These are phyloP conservation scores for Aspergillus candidus DNA, from an alignment of 2,329 filamentous ascomycete genomes.

Conservation along the genomic window DNA sequence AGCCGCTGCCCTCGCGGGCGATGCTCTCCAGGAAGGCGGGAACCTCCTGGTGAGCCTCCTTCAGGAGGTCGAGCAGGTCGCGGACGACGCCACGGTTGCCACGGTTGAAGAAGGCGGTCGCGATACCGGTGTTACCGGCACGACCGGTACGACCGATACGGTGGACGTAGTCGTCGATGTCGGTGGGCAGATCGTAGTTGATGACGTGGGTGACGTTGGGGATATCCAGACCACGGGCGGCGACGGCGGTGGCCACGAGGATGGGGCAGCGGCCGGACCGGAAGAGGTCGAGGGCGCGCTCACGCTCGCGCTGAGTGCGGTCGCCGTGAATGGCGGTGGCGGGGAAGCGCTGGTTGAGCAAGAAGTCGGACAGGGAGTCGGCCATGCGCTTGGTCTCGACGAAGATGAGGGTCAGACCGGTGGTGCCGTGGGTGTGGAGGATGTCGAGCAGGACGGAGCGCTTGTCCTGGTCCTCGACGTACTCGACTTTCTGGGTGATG, in stretches of 20 bases:
- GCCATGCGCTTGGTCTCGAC: slow-evolving; percentile 99
- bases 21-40: slow-evolving; percentile 94
- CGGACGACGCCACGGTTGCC: slow-evolving; percentile 97
- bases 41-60: slow-evolving; percentile 97
- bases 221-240: slow-evolving; percentile 85
- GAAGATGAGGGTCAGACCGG: slow-evolving; percentile 89
- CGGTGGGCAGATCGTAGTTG: slow-evolving; percentile 98
- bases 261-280: slow-evolving; percentile 92
- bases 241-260: slow-evolving; percentile 92
- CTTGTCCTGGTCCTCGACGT: slow-evolving; percentile 95
- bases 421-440: slow-evolving; percentile 79
- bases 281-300: slow-evolving; percentile 96
- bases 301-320: slow-evolving; percentile 96
- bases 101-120: slow-evolving; percentile 99
- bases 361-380: slow-evolving; percentile 92
- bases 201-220: slow-evolving; percentile 95
- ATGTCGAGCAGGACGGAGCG: slow-evolving; percentile 96
- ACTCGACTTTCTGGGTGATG: slow-evolving; percentile 98
- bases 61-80: slow-evolving; percentile 92
- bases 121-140: slow-evolving; percentile 97
- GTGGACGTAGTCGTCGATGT: slow-evolving; percentile 98
- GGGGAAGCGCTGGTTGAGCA: slow-evolving; percentile 97
- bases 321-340: slow-evolving; percentile 98
- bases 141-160: slow-evolving; percentile 99
- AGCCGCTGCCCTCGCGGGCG: slow-evolving; percentile 83